Evolutionary conservation across 495 filamentous ascomycete species (phyloP).

Genomic region (Achaetomiella virescens): DNA sequence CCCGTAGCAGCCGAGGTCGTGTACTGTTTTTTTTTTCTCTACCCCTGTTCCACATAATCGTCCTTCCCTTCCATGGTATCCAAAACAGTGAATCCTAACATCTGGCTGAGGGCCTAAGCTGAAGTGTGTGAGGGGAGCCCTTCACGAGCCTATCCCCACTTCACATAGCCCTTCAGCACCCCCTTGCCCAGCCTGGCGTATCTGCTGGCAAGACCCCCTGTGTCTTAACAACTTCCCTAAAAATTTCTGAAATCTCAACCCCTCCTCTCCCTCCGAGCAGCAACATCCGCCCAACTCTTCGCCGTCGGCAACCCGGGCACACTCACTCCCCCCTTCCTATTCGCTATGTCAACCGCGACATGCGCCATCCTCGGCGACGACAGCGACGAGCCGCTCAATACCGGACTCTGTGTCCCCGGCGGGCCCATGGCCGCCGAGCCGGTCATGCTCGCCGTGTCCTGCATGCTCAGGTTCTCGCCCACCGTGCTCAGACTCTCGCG

Average conservation of each 20-base stretch:
- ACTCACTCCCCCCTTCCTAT: neutral
- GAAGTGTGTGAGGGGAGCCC: too few relatives aligned
- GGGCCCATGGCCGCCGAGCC: slow-evolving; percentile 10
- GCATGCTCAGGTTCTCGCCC: neutral
- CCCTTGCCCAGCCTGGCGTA: too few relatives aligned
- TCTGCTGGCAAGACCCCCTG: too few relatives aligned
- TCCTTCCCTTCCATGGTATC: too few relatives aligned
- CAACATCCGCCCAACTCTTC: slow-evolving; percentile 33
- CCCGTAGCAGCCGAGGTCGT: too few relatives aligned
- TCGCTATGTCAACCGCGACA: slow-evolving; percentile 12
- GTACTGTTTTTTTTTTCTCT: too few relatives aligned
- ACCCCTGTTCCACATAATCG: too few relatives aligned
- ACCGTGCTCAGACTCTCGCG: slow-evolving; percentile 15
- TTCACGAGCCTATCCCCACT: too few relatives aligned
- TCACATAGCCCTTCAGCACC: too few relatives aligned
- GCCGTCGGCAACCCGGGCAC: slow-evolving; percentile 27
- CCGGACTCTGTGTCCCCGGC: slow-evolving; percentile 11
- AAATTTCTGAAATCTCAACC: neutral
- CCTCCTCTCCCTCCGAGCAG: slow-evolving; percentile 6
- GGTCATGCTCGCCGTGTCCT: slow-evolving; percentile 17
- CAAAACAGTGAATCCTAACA: too few relatives aligned
- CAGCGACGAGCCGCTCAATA: slow-evolving; percentile 11
- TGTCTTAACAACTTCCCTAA: too few relatives aligned
- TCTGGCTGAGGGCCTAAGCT: too few relatives aligned
- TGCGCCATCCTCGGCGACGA: slow-evolving; percentile 22